Conservation (phyloP, 164 flowering plant species). For the Stephania japonica region DNA sequence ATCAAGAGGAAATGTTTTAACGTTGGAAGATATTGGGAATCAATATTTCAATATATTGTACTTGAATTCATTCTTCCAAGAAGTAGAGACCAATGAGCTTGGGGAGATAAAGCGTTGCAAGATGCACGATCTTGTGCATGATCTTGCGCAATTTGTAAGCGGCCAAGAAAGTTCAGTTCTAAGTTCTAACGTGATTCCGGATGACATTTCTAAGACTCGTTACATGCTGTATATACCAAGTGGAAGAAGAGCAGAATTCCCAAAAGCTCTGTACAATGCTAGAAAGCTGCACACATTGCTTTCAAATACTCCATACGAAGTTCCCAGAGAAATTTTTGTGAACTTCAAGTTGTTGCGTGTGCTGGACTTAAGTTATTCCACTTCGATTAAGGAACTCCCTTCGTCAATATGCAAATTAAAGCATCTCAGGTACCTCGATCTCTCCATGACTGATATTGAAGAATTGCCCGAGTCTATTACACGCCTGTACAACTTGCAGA, state of each 20-base stretch:
- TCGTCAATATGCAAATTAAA: not conserved
- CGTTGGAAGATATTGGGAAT: not conserved
- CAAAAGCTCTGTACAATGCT: not conserved
- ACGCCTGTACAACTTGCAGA: not conserved
- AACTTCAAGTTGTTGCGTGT: not conserved
- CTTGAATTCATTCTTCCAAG: not conserved
- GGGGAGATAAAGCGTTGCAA: not conserved
- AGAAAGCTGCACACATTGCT: not conserved
- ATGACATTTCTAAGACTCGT: not conserved
- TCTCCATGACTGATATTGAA: conserved; percentile 3
- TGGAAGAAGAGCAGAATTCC: too few species aligned
- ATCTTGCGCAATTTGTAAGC: not conserved
- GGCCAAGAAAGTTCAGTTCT: not conserved
- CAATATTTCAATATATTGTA: not conserved
- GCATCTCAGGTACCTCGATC: conserved; percentile 10
- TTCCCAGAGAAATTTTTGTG: not conserved
- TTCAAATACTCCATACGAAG: not conserved
- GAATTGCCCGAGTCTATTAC: not conserved
- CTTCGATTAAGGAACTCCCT: not conserved
- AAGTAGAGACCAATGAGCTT: too few species aligned
- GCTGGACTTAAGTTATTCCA: conserved; percentile 8
- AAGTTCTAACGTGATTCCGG: not conserved
- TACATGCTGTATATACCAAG: not conserved
- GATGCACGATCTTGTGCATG: not conserved
- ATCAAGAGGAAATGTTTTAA: not conserved